A percentile compares a stretch with the other conserved stretches of the same genome.
Conservation (phyloP, 257 asterid genomes). For the Solanum pimpinellifolium region DNA sequence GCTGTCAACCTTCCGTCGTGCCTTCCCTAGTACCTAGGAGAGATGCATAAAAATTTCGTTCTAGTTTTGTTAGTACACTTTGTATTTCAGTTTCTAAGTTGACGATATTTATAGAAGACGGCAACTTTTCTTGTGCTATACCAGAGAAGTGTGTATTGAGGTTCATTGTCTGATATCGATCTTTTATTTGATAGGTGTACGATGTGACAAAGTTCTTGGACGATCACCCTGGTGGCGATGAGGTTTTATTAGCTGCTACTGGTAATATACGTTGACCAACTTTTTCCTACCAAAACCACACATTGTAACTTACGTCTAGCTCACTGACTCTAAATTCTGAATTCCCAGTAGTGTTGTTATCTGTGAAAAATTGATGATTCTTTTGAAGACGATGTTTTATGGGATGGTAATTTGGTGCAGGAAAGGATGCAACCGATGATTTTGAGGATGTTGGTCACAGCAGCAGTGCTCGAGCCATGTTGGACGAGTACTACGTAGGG, state of each 20-base stretch:
- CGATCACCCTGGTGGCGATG: constrained; percentile 96
- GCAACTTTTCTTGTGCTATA: not conserved
- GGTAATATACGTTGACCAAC: constrained; percentile 19
- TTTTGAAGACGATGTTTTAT: not conserved
- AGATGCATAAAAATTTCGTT: not conserved
- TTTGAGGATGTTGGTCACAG: constrained; percentile 92
- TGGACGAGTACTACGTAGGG: constrained; percentile 58
- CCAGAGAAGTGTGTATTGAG: not conserved
- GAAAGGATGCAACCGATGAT: constrained; percentile 81
- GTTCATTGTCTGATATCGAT: not conserved
- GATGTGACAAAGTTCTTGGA: constrained; percentile 83
- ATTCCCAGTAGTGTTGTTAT: not conserved
- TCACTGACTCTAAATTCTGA: not conserved
- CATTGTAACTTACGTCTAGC: not conserved
- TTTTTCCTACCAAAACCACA: not conserved
- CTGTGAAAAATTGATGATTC: not conserved
- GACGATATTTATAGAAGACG: not conserved
- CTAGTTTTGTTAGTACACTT: not conserved
- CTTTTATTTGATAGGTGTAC: constrained; percentile 37
- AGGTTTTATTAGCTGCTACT: constrained; percentile 68
- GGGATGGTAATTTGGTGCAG: constrained; percentile 17
- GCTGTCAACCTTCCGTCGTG: not conserved
- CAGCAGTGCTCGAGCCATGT: constrained; percentile 48
- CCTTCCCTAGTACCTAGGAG: not conserved
- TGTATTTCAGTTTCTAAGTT: not conserved